Percentiles rank a stretch among this genome's conserved stretches.
These are phyloP conservation scores for Sinapis alba DNA, from an alignment of 441 rosid species.

Conservation along the genomic window DNA sequence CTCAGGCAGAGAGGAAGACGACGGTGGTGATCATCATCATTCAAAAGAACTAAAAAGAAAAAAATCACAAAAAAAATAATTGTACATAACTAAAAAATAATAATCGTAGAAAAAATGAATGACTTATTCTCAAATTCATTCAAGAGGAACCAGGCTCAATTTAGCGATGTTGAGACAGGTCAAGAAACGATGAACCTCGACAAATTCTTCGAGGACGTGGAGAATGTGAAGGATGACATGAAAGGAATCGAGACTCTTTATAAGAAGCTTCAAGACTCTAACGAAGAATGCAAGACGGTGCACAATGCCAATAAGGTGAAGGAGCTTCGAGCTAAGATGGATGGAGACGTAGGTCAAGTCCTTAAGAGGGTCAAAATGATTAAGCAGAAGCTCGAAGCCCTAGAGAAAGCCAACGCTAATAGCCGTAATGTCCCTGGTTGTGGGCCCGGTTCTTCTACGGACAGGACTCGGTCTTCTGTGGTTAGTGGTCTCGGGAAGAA, in stretches of 20 bases:
- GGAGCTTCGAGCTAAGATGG: conserved; percentile 72
- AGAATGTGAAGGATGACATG: conserved; percentile 81
- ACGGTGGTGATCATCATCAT: conserved; percentile 27
- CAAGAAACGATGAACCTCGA: conserved; percentile 67
- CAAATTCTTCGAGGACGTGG: conserved; percentile 82
- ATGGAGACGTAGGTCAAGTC: conserved; percentile 64
- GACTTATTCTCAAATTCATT: conserved; percentile 87
- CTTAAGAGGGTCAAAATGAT: conserved; percentile 71
- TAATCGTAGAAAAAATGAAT: conserved; percentile 57
- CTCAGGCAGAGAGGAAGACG: conserved; percentile 33
- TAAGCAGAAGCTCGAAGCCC: conserved; percentile 77
- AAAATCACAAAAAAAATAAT: background rate
- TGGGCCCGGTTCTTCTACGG: conserved; percentile 86
- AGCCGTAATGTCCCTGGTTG: conserved; percentile 71
- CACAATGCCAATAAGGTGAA: conserved; percentile 79
- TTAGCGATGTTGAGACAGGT: conserved; percentile 73
- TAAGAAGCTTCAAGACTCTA: conserved; percentile 71
- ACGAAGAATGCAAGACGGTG: conserved; percentile 72
- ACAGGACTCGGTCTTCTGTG: conserved; percentile 80
- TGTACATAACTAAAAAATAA: conserved; percentile 10
- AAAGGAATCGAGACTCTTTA: conserved; percentile 54
- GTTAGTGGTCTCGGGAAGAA: conserved; percentile 87
- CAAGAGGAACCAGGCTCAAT: conserved; percentile 57
- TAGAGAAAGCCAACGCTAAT: conserved; percentile 73
- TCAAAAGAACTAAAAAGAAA: background rate